Evolutionary conservation across 164 flowering plant species (phyloP), one percentile per base, ranked within the genome.

Genomic region (grape (Vitis vinifera)): DNA sequence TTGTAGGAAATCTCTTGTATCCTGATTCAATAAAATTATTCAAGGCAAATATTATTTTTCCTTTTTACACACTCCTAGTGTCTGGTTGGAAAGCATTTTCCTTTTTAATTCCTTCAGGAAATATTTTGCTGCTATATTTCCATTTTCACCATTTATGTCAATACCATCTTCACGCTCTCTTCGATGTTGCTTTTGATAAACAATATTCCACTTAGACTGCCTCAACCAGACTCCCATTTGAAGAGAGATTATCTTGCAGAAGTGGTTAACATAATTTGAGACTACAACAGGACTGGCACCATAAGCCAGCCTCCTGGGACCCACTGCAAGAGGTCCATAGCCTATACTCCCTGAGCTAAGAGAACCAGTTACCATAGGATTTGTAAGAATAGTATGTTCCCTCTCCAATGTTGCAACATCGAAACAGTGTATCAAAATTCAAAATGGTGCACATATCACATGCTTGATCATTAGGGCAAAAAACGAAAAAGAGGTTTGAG

Each of bases 251-350:
- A 17, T 17, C 17, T 17, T 17, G 17, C 17, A 17, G 17, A 17
- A 17, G 17, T 17, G 17, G 17, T 17, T 17, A 17, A 17, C 19
- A 19, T 19, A 19, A 19, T 19, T 19, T 19, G 90, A 76, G 11
- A 75, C 66, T 4, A 72, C 69, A 52, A 86, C 86, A 8, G 86
- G 88, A 82, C 76, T 86, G 62, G 93, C 95, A 78, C 89, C 83
- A 63, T 92, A 89, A 59, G 97, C 97, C 71, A 92, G 67, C 94
- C 97, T 90, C 70, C 97, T 81, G 12, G 89, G 80, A 51, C 97
- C 95, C 78, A 92, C 83, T 56, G 93, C 97, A 73, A 92, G 88
- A 37, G 97, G 93, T 44, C 97, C 95, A 78, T 80, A 82, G 44
- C 91, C 91, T 17, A 76, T 70, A 71, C 79, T 76, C 49, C 91